phyloP scores from a whole-genome alignment of 306 rosid genomes.

The Glycine soja region DNA sequence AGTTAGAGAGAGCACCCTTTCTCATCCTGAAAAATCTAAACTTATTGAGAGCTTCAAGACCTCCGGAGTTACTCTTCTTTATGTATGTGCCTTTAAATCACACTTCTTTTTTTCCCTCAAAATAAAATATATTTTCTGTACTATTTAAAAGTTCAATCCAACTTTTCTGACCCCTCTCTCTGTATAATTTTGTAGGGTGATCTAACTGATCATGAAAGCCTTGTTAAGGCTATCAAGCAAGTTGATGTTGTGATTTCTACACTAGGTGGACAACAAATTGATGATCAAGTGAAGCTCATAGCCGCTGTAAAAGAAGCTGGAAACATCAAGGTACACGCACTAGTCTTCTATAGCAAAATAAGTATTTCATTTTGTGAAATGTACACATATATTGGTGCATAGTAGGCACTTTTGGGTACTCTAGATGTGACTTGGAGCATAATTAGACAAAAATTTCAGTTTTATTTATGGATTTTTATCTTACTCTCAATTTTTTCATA shows the following conservation, averaged over 20 bases:
- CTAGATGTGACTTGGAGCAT: too few species aligned
- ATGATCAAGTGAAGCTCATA: conserved; percentile 52
- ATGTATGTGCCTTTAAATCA: conserved; percentile 28
- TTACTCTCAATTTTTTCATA: background rate
- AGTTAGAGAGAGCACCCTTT: conserved; percentile 44
- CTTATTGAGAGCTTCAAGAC: conserved; percentile 50
- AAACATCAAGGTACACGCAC: conserved; percentile 49
- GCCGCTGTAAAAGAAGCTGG: conserved; percentile 62
- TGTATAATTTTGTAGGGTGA: conserved; percentile 45
- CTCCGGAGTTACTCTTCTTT: conserved; percentile 46
- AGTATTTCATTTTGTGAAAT: too few species aligned
- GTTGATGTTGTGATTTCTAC: conserved; percentile 47
- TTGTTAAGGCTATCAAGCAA: conserved; percentile 54
- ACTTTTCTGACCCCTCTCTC: background rate
- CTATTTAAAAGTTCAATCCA: background rate
- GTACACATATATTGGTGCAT: too few species aligned
- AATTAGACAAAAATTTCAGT: too few species aligned
- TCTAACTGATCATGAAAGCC: conserved; percentile 48
- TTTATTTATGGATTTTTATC: too few species aligned
- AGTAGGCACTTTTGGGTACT: too few species aligned
- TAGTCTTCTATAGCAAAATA: too few species aligned
- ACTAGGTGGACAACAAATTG: conserved; percentile 12
- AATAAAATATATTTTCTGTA: too few species aligned
- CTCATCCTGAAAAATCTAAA: conserved; percentile 48
- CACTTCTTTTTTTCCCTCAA: too few species aligned